phyloP scores from a whole-genome alignment of 2,329 filamentous ascomycete species.

The Akanthomyces muscarius region DNA sequence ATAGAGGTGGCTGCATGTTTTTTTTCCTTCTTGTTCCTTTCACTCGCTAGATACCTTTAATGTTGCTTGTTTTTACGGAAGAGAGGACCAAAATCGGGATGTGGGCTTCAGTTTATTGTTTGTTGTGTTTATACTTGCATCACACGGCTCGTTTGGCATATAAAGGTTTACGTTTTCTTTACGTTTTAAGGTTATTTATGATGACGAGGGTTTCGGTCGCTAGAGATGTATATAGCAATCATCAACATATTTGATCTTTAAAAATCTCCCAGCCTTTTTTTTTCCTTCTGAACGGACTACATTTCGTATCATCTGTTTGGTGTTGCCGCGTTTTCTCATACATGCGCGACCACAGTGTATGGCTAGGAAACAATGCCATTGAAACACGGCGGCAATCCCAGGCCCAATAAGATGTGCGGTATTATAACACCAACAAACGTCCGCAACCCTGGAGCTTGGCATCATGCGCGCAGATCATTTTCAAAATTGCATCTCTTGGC shows the following conservation, averaged over 20 bases:
- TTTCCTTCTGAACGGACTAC: neutral
- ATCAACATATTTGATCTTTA: neutral
- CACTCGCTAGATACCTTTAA: constrained; percentile 14
- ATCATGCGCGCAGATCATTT: neutral
- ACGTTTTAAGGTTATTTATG: neutral
- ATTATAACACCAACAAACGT: neutral
- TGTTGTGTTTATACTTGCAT: constrained; percentile 4
- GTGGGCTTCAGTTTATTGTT: neutral
- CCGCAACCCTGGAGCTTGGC: neutral
- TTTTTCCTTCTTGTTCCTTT: neutral
- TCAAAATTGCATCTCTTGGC: neutral
- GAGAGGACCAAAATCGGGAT: neutral
- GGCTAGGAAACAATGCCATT: neutral
- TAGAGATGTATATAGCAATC: constrained; percentile 13
- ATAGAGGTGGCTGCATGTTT: neutral
- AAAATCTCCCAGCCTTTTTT: neutral
- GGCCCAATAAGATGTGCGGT: neutral
- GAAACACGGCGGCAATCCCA: constrained; percentile 1
- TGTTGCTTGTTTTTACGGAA: neutral
- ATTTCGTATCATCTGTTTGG: neutral
- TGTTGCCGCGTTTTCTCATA: too few relatives aligned
- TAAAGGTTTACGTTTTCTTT: constrained; percentile 6
- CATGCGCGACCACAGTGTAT: neutral
- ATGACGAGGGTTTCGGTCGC: neutral
- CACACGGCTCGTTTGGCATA: constrained; percentile 14